These are phyloP conservation scores for Ustilago loliicola DNA, from an alignment of 1,284 basidiomycete genomes.

Conservation along the genomic window DNA sequence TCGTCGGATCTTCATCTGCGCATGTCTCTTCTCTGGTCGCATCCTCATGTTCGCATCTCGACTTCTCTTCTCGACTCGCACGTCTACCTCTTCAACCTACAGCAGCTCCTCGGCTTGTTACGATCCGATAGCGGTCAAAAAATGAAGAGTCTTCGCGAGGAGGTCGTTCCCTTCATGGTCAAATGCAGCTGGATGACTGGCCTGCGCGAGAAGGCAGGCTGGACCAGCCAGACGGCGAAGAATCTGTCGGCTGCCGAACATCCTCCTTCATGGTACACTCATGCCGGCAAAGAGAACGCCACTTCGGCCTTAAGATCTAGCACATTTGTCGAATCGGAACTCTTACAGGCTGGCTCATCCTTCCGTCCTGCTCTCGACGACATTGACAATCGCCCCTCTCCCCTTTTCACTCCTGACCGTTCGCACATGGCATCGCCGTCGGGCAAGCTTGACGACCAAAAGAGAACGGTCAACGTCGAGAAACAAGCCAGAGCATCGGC, in stretches of 20 bases:
- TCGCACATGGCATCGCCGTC: conserved; percentile 30
- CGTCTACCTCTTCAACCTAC: conserved; percentile 64
- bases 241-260: conserved; percentile 14
- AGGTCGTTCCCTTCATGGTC: conserved; percentile 66
- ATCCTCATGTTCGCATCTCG: conserved; percentile 58
- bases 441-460: conserved; percentile 11
- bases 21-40: conserved; percentile 60
- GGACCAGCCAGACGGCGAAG: conserved; percentile 32
- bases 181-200: conserved; percentile 66
- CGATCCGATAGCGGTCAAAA: conserved; percentile 46
- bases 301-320: conserved; percentile 26
- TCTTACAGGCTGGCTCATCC: conserved; percentile 38
- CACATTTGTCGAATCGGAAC: conserved; percentile 43
- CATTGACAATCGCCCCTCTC: conserved; percentile 29
- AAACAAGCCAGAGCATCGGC: conserved; percentile 23
- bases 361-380: conserved; percentile 25
- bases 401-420: conserved; percentile 40
- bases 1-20: conserved; percentile 62
- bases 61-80: conserved; percentile 65
- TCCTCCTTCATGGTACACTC: conserved; percentile 20
- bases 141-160: conserved; percentile 64
- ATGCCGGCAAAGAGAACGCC: conserved; percentile 20
- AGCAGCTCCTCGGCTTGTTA: conserved; percentile 57
- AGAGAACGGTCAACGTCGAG: conserved; percentile 4
- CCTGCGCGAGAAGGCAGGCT: conserved; percentile 62